These are phyloP conservation scores for Botrytis hyacinthi DNA, from an alignment of 2,329 filamentous ascomycete species.

Conservation along the genomic window DNA sequence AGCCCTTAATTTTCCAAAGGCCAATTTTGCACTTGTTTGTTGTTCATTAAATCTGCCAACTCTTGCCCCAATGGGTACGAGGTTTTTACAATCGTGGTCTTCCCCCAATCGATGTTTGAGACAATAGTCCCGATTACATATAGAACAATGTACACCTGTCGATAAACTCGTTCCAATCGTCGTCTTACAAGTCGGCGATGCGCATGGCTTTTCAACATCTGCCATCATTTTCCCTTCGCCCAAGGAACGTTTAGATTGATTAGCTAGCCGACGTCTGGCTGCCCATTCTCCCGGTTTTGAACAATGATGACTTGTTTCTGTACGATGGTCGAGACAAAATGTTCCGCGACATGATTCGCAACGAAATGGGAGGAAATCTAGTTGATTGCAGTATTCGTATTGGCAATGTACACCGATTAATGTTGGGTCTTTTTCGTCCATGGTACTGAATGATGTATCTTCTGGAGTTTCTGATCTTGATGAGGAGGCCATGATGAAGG, in stretches of 20 bases:
- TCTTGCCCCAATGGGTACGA: conserved; percentile 58
- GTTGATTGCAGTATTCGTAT: conserved; percentile 84
- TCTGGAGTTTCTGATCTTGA: conserved; percentile 41
- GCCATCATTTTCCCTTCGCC: conserved; percentile 54
- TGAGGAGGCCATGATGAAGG: conserved; percentile 52
- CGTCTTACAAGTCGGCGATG: conserved; percentile 64
- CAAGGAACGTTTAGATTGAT: conserved; percentile 52
- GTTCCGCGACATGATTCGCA: conserved; percentile 85
- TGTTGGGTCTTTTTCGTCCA: conserved; percentile 76
- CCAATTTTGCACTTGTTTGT: conserved; percentile 66
- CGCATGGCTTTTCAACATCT: conserved; percentile 66
- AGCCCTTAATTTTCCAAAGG: conserved; percentile 71
- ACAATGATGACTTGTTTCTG: conserved; percentile 76
- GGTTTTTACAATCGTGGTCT: conserved; percentile 81
- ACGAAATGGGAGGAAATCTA: conserved; percentile 93
- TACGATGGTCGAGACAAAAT: conserved; percentile 92
- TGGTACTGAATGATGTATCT: conserved; percentile 64
- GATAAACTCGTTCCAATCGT: conserved; percentile 65
- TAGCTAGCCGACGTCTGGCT: conserved; percentile 52
- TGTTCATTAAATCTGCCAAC: conserved; percentile 46
- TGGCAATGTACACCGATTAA: conserved; percentile 90
- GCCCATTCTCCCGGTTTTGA: conserved; percentile 61
- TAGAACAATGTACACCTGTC: conserved; percentile 68
- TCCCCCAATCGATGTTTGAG: conserved; percentile 73
- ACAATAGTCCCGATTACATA: conserved; percentile 73